A percentile compares a stretch with the other conserved stretches of the same genome.
Evolutionary conservation across 2,329 filamentous ascomycete genomes (phyloP).

Genomic region (Coniosporium tulheliwenetii): DNA sequence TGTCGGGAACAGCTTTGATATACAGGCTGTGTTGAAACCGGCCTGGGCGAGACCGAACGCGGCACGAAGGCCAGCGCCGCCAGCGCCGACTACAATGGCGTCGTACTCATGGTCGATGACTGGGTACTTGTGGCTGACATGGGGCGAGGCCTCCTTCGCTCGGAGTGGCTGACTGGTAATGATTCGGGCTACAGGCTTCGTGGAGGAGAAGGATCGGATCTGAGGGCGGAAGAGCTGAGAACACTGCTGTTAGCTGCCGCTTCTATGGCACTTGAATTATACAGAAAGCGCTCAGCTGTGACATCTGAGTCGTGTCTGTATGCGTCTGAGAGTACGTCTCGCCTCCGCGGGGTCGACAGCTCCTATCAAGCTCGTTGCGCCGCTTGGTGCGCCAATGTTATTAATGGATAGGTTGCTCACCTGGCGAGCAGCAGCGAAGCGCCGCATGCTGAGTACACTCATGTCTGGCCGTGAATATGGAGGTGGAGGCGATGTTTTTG

Average conservation of each 20-base stretch:
- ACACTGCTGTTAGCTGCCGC: slow-evolving; percentile 30
- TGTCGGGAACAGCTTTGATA: slow-evolving; percentile 74
- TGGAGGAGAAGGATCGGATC: slow-evolving; percentile 72
- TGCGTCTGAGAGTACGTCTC: slow-evolving; percentile 5
- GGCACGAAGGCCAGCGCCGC: slow-evolving; percentile 66
- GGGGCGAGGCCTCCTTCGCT: slow-evolving; percentile 83
- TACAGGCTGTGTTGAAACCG: slow-evolving; percentile 80
- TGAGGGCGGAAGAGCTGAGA: slow-evolving; percentile 47
- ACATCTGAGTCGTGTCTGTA: slow-evolving; percentile 3
- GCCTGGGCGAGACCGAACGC: slow-evolving; percentile 78
- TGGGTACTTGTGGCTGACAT: slow-evolving; percentile 79
- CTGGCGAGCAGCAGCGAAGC: slow-evolving; percentile 3
- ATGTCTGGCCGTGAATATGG: no score
- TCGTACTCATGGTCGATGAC: slow-evolving; percentile 99
- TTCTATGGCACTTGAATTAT: background rate
- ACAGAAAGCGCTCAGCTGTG: slow-evolving; percentile 8
- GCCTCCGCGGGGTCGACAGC: background rate
- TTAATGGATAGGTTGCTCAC: background rate
- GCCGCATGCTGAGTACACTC: background rate
- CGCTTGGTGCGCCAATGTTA: background rate
- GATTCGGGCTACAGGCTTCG: slow-evolving; percentile 67
- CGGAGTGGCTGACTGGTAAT: slow-evolving; percentile 73
- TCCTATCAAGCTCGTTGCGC: slow-evolving; percentile 1
- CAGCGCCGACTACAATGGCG: slow-evolving; percentile 82
- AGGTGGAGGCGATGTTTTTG: no score